Base-by-base conservation (phyloP, 1,284 basidiomycete species). In the Neonothopanus nambi region DNA sequence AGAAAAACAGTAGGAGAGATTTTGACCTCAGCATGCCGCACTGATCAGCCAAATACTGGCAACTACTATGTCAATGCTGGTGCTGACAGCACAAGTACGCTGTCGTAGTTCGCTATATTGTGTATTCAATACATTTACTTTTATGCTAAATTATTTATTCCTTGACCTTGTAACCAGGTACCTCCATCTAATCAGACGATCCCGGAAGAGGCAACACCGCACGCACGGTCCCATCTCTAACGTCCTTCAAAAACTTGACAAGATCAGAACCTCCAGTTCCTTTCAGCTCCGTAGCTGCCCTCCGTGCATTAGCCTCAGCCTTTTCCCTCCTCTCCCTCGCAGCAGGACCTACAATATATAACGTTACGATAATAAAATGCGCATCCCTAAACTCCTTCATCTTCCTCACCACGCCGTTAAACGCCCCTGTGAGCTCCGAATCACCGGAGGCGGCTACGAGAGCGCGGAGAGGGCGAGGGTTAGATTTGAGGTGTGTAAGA, bases 241-340 rank as follows among this genome's bases (percentile, higher is more conserved):
- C 87, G 45, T 81, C 80, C 70, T 94, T 94, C 64, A 95, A 72
- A 64, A 95, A 95, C 58, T 76, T 80, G 42, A 91, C 86, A 47
- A 95, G 72, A 51, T 89, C 82, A 1, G 93, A 95, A 0, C 94
- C 94, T 1, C 94, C 94, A 0, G 94, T 96, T 1, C 93, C 93
- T 62, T 82, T 84, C 55, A 91, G 53, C 45, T 59, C 53, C 62
- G 55, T 68, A 62, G 48, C 33, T 24, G 42, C 36, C n/a, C 30
- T 13, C 44, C 11, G 38, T 35, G 18, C 9, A 5, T 28, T 20
- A 17, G 6, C 35, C 15, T 23, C 20, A 13, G 39, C 5, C 6
- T 18, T 41, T 39, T 41, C 44, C 43, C 42, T 45, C 45, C n/a
- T 48, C 44, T 39, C 40, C 48, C 23, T 33, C 6, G 47, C 26